phyloP scores from a whole-genome alignment of 176 grass and related monocot species.

The Coix lacrymajobi region DNA sequence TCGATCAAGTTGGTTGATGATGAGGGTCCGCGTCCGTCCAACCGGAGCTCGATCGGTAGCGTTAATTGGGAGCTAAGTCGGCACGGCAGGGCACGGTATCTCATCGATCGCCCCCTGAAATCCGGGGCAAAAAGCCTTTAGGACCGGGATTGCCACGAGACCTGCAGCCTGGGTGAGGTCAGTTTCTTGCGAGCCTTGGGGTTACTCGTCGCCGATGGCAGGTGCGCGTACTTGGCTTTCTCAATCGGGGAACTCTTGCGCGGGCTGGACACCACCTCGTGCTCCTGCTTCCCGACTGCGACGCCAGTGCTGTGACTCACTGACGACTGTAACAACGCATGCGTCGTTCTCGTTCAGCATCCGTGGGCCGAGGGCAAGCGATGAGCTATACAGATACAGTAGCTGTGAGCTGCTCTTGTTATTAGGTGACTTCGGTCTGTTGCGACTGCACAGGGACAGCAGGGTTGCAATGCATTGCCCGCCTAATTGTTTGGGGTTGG shows the following conservation, averaged over 20 bases:
- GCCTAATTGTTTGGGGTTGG: not conserved
- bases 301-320: not conserved
- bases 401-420: not conserved
- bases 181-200: not conserved
- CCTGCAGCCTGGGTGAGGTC: not conserved
- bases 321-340: not conserved
- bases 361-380: not conserved
- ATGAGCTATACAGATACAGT: no score
- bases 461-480: not conserved
- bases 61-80: not conserved
- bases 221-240: not conserved
- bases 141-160: slow-evolving; percentile 10
- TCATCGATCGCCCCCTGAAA: slow-evolving; percentile 20
- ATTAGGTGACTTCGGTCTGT: no score
- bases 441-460: not conserved
- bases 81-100: not conserved
- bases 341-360: slow-evolving; percentile 27
- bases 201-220: not conserved
- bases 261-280: not conserved
- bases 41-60: not conserved
- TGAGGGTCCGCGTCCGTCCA: not conserved
- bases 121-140: slow-evolving; percentile 13
- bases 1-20: slow-evolving; percentile 16
- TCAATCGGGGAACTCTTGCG: slow-evolving; percentile 18
- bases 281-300: not conserved